These are phyloP conservation scores for Toxicodendron radicans DNA, from an alignment of 345 rosid genomes.

Conservation along the genomic window DNA sequence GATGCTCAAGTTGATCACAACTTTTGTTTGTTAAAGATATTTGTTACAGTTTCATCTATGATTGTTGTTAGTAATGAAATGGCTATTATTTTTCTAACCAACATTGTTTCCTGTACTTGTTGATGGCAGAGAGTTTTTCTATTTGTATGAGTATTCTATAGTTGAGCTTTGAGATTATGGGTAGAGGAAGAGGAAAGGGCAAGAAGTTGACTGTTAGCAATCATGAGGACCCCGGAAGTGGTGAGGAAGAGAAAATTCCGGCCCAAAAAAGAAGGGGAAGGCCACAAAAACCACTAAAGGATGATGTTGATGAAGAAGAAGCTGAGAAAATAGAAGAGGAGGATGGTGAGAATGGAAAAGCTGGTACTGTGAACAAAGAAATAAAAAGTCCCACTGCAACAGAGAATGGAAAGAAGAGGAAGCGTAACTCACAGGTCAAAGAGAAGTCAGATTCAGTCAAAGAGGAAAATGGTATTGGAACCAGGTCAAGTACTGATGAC, in stretches of 20 bases:
- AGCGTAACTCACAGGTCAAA: conserved; percentile 41
- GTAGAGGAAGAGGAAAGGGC: conserved; percentile 79
- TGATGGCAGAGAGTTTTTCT: conserved; percentile 30
- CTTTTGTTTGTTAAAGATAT: not conserved
- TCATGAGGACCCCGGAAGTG: conserved; percentile 57
- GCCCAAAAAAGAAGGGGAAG: conserved; percentile 72
- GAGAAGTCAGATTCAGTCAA: conserved; percentile 48
- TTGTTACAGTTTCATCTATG: not conserved
- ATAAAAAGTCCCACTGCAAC: conserved; percentile 35
- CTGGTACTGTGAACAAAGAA: conserved; percentile 35
- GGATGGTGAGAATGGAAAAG: conserved; percentile 51
- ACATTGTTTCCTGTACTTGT: conserved; percentile 4
- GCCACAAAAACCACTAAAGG: conserved; percentile 64
- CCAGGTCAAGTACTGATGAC: conserved; percentile 51
- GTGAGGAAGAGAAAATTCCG: conserved; percentile 73
- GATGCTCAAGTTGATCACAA: not conserved
- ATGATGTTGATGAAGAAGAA: conserved; percentile 58
- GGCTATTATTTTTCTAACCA: not conserved
- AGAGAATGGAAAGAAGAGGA: conserved; percentile 70
- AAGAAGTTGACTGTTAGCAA: conserved; percentile 47
- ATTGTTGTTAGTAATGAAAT: not conserved
- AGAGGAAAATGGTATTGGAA: conserved; percentile 53
- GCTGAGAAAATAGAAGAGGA: conserved; percentile 48
- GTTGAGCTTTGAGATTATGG: conserved; percentile 42
- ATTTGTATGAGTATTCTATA: conserved; percentile 30